Evolutionary conservation across 2,329 filamentous ascomycete genomes (phyloP), one percentile per base, ranked within the genome.

Genomic region (Pestalotiopsis sp.): DNA sequence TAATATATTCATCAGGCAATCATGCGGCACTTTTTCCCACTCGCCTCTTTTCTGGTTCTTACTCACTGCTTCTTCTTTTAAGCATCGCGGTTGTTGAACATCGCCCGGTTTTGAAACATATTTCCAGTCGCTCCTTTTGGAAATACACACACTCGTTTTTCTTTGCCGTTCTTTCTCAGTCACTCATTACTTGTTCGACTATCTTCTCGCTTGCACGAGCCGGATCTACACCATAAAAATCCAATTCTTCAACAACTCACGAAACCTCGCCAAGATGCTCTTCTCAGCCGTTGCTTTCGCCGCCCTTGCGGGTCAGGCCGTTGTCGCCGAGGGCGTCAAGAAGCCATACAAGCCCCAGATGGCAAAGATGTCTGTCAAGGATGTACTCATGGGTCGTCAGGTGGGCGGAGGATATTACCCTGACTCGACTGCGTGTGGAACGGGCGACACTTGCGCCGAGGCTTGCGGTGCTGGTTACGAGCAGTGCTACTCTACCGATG

Each of bases 401-500:
- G 71, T 74, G 13, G 71, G 69, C 38, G 76, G 74, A 68, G 69
- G 65, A 31, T 79, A 78, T 62, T 66, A 74, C 25, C 76, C 77
- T 7, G 72, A 70, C 52, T 71, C 77, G 62, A 70, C 77, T 62
- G 73, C 75, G n/a, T 78, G 77, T 56, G 71, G 72, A 5, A 69
- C 58, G 20, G 77, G 77, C 14, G 45, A 73, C 13, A 78, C 76
- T 4, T 78, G 76, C 61, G 75, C 78, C 5, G 78, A 77, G 65
- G 80, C 79, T 17, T 81, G 81, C 68, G 76, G 77, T 25, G 76
- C 73, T 41, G 75, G 78, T 2, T 77, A 77, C 41, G 69, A 76
- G 65, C 75, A 79, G 31, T 79, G 72, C 71, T 71, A 70, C 64
- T 80, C 73, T 23, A 76, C 76, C 65, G 85, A 87, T 71, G 78